Base-by-base conservation (phyloP, 192 early-diverging fungal species). In the Geranomyces variabilis region DNA sequence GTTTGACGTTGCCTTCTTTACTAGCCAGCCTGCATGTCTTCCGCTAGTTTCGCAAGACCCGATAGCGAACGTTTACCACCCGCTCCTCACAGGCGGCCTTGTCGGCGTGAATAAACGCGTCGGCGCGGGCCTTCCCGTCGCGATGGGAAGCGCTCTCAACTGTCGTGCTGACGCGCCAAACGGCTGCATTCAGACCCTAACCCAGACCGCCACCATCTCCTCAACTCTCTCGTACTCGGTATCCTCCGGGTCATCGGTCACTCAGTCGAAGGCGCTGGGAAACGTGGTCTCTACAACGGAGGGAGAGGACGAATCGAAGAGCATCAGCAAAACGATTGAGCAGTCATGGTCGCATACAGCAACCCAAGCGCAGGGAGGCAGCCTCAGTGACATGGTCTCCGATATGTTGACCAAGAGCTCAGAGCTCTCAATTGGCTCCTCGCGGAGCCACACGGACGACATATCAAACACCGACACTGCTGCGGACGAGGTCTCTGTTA, bases 31-130 rank as follows among this genome's bases (percentile, higher is more conserved):
- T 28, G 51, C 51, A 28, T 55, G 51, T 28, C 26, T 55, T n/a
- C 51, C 51, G 19, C 26, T 55, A 28, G 51, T 55, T 28, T 24
- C 21, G 19, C 26, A n/a, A n/a, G 51, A 55, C 51, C 51, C 51
- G 21, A 55, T 55, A n/a, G 51, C 51, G 21, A 55, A 55, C 51
- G 51, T 55, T 28, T 55, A 55, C 51, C 51, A 55, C 51, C 51
- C 51, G 51, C 26, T 28, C 51, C 51, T 55, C 51, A 28, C 26
- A n/a, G 51, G 51, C 26, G 51, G 51, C 14, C 51, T 55, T 28
- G 21, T 24, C 15, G 26, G 26, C 51, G 51, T 55, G 7, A 55
- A 55, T 14, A n/a, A 55, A 28, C 51, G 51, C 26, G 21, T n/a
- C 51, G 51, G 51, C 19, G 21, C 26, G 21, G 51, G 51, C 19